Evolutionary conservation across 352 stramenopile genomes (phyloP).

Genomic region (Ophiocytium majus): DNA sequence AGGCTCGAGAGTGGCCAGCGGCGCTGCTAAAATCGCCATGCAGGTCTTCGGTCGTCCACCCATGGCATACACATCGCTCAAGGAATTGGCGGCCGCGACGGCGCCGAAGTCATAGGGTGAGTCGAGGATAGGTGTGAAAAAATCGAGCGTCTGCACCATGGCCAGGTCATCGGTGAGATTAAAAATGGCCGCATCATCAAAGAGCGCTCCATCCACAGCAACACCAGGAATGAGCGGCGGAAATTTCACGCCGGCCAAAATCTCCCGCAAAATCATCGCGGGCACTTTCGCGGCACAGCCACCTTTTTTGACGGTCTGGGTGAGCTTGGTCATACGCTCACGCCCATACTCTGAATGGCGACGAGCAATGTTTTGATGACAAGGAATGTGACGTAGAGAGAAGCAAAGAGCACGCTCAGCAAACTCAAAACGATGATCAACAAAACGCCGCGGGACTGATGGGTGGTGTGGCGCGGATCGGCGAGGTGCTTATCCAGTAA

Average conservation of each 20-base stretch:
- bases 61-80: constrained; percentile 34
- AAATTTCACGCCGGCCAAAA: constrained; percentile 7
- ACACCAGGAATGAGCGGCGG: background rate
- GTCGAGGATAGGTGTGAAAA: constrained; percentile 32
- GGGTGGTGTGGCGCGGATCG: too few relatives aligned
- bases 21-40: constrained; percentile 16
- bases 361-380: too few relatives aligned
- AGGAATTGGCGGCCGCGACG: constrained; percentile 62
- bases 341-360: too few relatives aligned
- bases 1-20: constrained; percentile 19
- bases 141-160: constrained; percentile 57
- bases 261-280: background rate
- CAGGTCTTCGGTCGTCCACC: constrained; percentile 3
- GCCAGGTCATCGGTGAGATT: background rate
- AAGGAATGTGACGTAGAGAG: too few relatives aligned
- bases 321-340: background rate
- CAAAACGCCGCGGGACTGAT: too few relatives aligned
- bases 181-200: constrained; percentile 10
- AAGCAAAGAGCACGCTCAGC: too few relatives aligned
- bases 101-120: constrained; percentile 56
- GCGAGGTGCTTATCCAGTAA: too few relatives aligned
- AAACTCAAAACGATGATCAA: too few relatives aligned
- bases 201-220: background rate
- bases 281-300: constrained; percentile 1
- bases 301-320: constrained; percentile 10